Percentiles rank a stretch among this genome's conserved stretches.
These are phyloP conservation scores for Blumeriella jaapii DNA, from an alignment of 2,329 filamentous ascomycete genomes.

Conservation along the genomic window DNA sequence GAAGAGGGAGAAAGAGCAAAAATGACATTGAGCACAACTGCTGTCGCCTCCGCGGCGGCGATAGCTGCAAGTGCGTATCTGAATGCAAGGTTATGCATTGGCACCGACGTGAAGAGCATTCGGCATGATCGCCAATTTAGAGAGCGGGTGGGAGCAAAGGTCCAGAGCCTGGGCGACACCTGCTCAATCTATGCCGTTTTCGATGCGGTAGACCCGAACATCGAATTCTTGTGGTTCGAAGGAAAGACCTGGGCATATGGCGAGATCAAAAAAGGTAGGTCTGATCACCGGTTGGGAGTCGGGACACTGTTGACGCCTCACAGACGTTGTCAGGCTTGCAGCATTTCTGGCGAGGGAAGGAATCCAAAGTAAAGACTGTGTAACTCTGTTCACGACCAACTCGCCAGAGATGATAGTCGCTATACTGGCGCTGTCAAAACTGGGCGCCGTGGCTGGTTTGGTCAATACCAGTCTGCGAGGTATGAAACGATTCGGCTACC, in stretches of 20 bases:
- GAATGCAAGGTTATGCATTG: conserved; percentile 33
- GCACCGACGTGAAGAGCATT: conserved; percentile 30
- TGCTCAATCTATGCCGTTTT: conserved; percentile 33
- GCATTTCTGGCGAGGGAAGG: conserved; percentile 30
- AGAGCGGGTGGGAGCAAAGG: conserved; percentile 28
- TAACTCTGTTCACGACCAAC: conserved; percentile 37
- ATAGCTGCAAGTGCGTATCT: conserved; percentile 30
- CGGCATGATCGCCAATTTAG: conserved; percentile 26
- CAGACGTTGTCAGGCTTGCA: conserved; percentile 35
- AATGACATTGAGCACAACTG: conserved; percentile 14
- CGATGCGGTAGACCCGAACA: conserved; percentile 29
- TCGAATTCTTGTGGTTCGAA: conserved; percentile 37
- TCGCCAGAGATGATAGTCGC: conserved; percentile 37
- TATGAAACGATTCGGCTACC: conserved; percentile 17
- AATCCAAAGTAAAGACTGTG: conserved; percentile 30
- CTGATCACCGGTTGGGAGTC: background rate
- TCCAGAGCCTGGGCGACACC: conserved; percentile 30
- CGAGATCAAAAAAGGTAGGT: conserved; percentile 32
- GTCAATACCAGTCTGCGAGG: conserved; percentile 37
- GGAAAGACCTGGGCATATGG: conserved; percentile 36
- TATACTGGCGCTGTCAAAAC: conserved; percentile 33
- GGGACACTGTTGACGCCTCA: conserved; percentile 7
- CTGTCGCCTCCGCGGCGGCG: conserved; percentile 13
- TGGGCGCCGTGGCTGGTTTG: conserved; percentile 34
- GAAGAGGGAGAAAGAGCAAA: background rate